These are phyloP conservation scores for Fusarium nygamai DNA, from an alignment of 2,329 filamentous ascomycete genomes.

Conservation along the genomic window DNA sequence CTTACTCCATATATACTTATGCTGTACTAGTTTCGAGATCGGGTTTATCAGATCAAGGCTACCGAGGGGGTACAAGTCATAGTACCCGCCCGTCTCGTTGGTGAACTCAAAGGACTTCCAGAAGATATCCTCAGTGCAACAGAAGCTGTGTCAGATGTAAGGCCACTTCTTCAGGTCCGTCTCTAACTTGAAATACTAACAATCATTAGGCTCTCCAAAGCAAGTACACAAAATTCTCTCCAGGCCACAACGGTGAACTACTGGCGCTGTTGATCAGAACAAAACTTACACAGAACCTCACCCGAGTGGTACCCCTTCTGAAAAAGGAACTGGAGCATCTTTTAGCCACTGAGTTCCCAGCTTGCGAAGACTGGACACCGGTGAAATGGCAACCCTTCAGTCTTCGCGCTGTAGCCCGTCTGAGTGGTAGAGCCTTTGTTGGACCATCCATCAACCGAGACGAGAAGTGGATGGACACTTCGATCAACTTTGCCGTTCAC, in stretches of 20 bases:
- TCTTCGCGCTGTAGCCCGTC: slow-evolving; percentile 60
- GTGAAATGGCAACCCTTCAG: slow-evolving; percentile 63
- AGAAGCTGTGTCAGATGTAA: slow-evolving; percentile 59
- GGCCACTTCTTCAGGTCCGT: background rate
- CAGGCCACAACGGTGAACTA: slow-evolving; percentile 58
- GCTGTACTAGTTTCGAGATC: slow-evolving; percentile 55
- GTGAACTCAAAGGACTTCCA: slow-evolving; percentile 59
- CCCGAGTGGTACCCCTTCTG: slow-evolving; percentile 56
- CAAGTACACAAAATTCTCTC: slow-evolving; percentile 61
- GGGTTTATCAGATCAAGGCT: slow-evolving; percentile 61
- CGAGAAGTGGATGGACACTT: slow-evolving; percentile 64
- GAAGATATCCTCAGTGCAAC: slow-evolving; percentile 60
- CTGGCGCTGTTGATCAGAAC: slow-evolving; percentile 57
- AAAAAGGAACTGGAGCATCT: slow-evolving; percentile 59
- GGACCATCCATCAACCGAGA: slow-evolving; percentile 61
- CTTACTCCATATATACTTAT: slow-evolving; percentile 26
- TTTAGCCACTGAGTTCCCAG: slow-evolving; percentile 58
- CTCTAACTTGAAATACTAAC: background rate
- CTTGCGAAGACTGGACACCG: slow-evolving; percentile 64
- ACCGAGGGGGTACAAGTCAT: slow-evolving; percentile 61
- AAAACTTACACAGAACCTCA: slow-evolving; percentile 59
- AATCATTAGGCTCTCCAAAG: slow-evolving; percentile 57
- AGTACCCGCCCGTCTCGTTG: slow-evolving; percentile 56
- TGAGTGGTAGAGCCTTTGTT: slow-evolving; percentile 65
- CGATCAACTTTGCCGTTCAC: slow-evolving; percentile 61